Evolutionary conservation across 805 yeast genomes (phyloP), one percentile per base, ranked within the genome.

Genomic region (Candida ortonii): DNA sequence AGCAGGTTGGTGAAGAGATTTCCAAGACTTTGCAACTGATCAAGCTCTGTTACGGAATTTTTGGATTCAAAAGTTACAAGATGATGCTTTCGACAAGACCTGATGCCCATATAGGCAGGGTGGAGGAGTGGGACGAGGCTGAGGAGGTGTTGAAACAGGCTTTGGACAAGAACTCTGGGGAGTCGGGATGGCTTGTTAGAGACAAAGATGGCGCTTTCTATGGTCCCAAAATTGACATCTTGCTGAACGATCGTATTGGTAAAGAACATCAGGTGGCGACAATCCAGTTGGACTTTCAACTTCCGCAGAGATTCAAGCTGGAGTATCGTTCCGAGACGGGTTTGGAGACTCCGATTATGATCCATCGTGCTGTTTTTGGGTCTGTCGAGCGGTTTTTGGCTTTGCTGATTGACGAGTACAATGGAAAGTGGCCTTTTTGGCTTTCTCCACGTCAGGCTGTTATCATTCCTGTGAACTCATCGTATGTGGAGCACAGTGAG

Each of bases 401-500:
- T 2, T 73, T 93, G 39, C 65, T 93, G 41, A 78, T 93, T 33
- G 97, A 93, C 56, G 94, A 89, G 46, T 86, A 79, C 57, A 75
- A 76, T 37, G 98, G 97, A 0, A 80, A 81, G 47, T 93, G 97
- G 97, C 98, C 98, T 7, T 88, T 93, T 56, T 93, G 98, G 98
- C 55, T 93, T 27, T 86, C 82, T 44, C 97, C 97, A 6, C 71
- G 94, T 43, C 98, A 93, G 57, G 93, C 90, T 0, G 69, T 84
- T 24, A 69, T 93, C 2, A 69, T 93, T 5, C 97, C 98, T 1
- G 78, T 88, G 4, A 78, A 80, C 38, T 77, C 77, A 1, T 62
- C 70, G 7, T 89, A 84, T 50, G 55, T 60, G 7, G 71, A 62
- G 7, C 71, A 71, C 34, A 84, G 94, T 3, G 45, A 65, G n/a